A percentile compares a stretch with the other conserved stretches of the same genome.
These are phyloP conservation scores for Fusarium fujikuroi DNA, from an alignment of 2,329 filamentous ascomycete genomes.

Conservation along the genomic window DNA sequence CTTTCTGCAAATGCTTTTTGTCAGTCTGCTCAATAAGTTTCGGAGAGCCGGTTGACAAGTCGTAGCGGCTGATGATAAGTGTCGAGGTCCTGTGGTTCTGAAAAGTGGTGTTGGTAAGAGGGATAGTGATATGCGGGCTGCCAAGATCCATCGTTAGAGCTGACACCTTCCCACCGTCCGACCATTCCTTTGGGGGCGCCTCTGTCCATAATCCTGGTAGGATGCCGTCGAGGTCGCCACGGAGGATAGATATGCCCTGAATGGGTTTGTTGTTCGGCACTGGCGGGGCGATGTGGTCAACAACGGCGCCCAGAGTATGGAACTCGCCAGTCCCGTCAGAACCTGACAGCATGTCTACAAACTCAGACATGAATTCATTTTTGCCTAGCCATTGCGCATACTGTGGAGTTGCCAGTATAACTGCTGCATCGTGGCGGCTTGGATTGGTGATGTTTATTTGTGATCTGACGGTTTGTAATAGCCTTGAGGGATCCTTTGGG, in stretches of 20 bases:
- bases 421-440: slow-evolving; percentile 53
- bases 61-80: slow-evolving; percentile 55
- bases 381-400: slow-evolving; percentile 62
- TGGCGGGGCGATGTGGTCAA: slow-evolving; percentile 63
- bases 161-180: slow-evolving; percentile 51
- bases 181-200: slow-evolving; percentile 39
- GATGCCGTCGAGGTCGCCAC: slow-evolving; percentile 53
- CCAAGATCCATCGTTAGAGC: slow-evolving; percentile 56
- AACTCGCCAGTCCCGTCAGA: slow-evolving; percentile 52
- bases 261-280: slow-evolving; percentile 45
- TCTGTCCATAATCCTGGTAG: slow-evolving; percentile 60
- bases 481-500: slow-evolving; percentile 25
- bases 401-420: slow-evolving; percentile 61
- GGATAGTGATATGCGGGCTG: slow-evolving; percentile 61
- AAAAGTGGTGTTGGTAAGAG: slow-evolving; percentile 82
- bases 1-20: slow-evolving; percentile 54
- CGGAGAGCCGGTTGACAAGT: slow-evolving; percentile 36
- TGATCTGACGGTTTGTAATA: slow-evolving; percentile 32
- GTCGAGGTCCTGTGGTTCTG: slow-evolving; percentile 73
- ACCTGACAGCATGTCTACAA: slow-evolving; percentile 60
- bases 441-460: slow-evolving; percentile 45
- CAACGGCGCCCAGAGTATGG: slow-evolving; percentile 64
- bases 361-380: slow-evolving; percentile 52
- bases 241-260: slow-evolving; percentile 64
- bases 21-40: slow-evolving; percentile 42